Evolutionary conservation across 805 yeast genomes (phyloP), one percentile per base, ranked within the genome.

Genomic region (Torulaspora indica): DNA sequence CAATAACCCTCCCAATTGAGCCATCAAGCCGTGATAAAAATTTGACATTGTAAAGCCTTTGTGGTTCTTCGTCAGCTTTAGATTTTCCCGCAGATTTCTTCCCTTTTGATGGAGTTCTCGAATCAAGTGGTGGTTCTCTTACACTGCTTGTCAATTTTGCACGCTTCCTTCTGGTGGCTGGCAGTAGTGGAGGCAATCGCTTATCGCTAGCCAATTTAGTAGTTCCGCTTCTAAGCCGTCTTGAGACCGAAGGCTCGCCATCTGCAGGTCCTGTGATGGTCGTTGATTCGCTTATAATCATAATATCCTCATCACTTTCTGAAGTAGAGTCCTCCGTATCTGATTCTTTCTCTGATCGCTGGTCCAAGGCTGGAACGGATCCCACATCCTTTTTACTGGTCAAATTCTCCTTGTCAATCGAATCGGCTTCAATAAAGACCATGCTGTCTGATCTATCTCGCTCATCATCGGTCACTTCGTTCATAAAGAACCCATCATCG

Each of bases 21-120:
- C 65, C 67, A 14, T 56, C 59, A n/a, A 64, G 18, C 38, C 55
- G 53, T 3, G 68, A 64, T 1, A 49, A 15, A 43, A 63, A 57
- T 17, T 43, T 46, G 3, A 64, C 51, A 25, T 55, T 58, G 46
- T 54, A 64, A 8, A 55, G 39, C 31, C 61, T 53, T 25, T 50
- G 52, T 4, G 56, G 49, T 17, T 17, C 35, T 14, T 52, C 50
- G 13, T 49, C 44, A 6, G 43, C 40, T 8, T 33, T n/a, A 25
- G 48, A 42, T 18, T 40, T 45, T 6, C 47, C 30, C 12, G 38
- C 33, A 3, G 55, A 35, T 13, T 30, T 22, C n/a, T 43, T 40
- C 10, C 46, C 45, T 30, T 46, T 51, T 23, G 47, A 44, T 8
- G 52, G 51, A 4, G 57, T n/a, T n/a, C n/a, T n/a, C n/a, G n/a